These are phyloP conservation scores for Echeveria elegans DNA, from an alignment of 164 flowering plant genomes.

Conservation along the genomic window DNA sequence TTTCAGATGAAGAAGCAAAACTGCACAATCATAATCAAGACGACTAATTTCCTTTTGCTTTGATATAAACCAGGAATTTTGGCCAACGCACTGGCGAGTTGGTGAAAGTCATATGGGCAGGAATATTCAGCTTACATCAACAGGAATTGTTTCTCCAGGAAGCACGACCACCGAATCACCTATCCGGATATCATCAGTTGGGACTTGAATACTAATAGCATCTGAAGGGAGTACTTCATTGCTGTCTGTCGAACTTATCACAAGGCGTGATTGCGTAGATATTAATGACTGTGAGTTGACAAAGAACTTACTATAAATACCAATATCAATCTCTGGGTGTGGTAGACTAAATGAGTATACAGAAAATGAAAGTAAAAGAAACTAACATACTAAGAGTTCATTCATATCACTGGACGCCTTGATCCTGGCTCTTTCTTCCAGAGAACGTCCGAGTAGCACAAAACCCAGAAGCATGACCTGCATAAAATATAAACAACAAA, in stretches of 20 bases:
- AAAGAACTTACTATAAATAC: neutral
- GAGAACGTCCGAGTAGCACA: constrained; percentile 90
- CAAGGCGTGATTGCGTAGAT: constrained; percentile 77
- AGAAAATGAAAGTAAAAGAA: neutral
- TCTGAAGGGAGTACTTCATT: constrained; percentile 57
- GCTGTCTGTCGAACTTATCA: constrained; percentile 57
- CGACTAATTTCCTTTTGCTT: neutral
- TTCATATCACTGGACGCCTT: constrained; percentile 96
- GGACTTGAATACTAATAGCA: constrained; percentile 69
- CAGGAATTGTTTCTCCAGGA: constrained; percentile 90
- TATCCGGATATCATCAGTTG: constrained; percentile 82
- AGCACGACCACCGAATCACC: constrained; percentile 83
- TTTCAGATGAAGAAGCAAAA: neutral
- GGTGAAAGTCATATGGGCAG: neutral
- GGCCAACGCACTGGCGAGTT: no score
- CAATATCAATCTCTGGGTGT: neutral
- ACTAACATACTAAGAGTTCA: constrained; percentile 72
- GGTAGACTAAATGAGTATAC: neutral
- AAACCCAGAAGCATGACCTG: constrained; percentile 99
- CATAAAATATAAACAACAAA: constrained; percentile 48
- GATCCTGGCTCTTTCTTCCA: constrained; percentile 86
- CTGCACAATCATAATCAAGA: neutral
- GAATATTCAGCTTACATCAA: constrained; percentile 56
- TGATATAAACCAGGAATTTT: neutral
- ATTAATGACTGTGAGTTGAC: constrained; percentile 62